Percentiles rank a stretch among this genome's conserved stretches.
Evolutionary conservation across 352 stramenopile genomes (phyloP).

Genomic region (Pythium folliculosum): DNA sequence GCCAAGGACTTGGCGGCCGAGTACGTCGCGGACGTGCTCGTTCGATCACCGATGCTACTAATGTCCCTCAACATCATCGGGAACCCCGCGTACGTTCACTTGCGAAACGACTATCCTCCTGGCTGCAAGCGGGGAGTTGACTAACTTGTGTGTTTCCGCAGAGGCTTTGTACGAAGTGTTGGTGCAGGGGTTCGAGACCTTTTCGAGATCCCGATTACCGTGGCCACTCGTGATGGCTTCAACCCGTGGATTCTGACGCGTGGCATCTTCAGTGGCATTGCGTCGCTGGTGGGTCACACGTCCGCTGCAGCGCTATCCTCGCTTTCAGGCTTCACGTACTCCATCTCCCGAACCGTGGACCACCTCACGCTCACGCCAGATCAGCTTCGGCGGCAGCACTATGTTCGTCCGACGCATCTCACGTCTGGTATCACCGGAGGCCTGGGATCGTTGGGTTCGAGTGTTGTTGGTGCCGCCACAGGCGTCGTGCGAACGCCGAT

Average conservation of each 20-base stretch:
- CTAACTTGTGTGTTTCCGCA: constrained; percentile 18
- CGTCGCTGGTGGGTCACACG: constrained; percentile 74
- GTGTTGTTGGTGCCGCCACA: constrained; percentile 72
- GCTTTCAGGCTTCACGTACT: constrained; percentile 80
- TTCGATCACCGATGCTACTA: constrained; percentile 73
- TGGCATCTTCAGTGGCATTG: constrained; percentile 62
- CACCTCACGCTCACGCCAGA: constrained; percentile 70
- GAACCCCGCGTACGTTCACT: constrained; percentile 75
- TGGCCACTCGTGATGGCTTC: constrained; percentile 69
- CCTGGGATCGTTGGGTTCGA: constrained; percentile 69
- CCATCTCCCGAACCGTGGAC: constrained; percentile 79
- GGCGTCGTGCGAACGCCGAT: constrained; percentile 80
- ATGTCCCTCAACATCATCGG: constrained; percentile 88
- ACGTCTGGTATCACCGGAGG: constrained; percentile 64
- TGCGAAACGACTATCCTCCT: too few relatives aligned
- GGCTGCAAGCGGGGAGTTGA: too few relatives aligned
- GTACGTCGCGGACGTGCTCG: constrained; percentile 80
- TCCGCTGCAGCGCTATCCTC: constrained; percentile 71
- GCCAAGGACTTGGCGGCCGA: constrained; percentile 82
- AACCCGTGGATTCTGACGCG: constrained; percentile 78
- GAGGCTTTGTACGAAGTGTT: constrained; percentile 77
- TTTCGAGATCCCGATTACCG: constrained; percentile 70
- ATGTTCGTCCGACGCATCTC: constrained; percentile 63
- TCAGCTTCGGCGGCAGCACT: constrained; percentile 62
- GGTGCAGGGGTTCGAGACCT: constrained; percentile 70